These are phyloP conservation scores for Breviolum minutum DNA, from an alignment of 73 alveolate genomes.

Conservation along the genomic window DNA sequence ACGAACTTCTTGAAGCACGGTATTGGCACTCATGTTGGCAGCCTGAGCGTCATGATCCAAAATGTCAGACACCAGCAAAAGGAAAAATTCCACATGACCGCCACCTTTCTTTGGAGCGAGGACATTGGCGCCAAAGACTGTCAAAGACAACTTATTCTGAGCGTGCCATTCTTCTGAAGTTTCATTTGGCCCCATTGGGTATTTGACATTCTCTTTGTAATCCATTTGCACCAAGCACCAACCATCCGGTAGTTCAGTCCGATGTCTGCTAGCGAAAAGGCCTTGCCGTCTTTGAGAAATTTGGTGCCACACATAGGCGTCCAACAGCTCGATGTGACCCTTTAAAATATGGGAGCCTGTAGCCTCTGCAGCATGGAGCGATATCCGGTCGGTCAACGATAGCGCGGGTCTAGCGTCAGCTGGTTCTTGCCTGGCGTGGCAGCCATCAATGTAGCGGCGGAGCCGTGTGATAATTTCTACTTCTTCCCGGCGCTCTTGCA, in stretches of 20 bases:
- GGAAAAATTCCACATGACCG: not conserved
- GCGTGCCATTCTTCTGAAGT: conserved; percentile 20
- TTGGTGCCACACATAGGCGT: conserved; percentile 11
- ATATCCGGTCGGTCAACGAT: not conserved
- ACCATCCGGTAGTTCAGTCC: not conserved
- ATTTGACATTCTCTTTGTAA: conserved; percentile 12
- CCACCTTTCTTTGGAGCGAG: not conserved
- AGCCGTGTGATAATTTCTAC: not conserved
- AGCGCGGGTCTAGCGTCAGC: not conserved
- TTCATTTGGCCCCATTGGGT: not conserved
- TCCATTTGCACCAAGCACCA: not conserved
- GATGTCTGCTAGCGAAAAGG: not conserved
- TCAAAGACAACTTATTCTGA: not conserved
- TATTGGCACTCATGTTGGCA: not conserved
- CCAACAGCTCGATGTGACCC: conserved; percentile 2
- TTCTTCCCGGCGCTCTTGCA: not conserved
- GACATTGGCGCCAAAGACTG: conserved; percentile 31
- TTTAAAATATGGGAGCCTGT: not conserved
- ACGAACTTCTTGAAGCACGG: not conserved
- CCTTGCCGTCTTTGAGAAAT: not conserved
- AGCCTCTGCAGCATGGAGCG: not conserved
- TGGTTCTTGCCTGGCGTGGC: not conserved
- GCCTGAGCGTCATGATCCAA: conserved; percentile 28
- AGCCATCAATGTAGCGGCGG: not conserved
- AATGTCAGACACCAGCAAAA: not conserved